phyloP scores from a whole-genome alignment of 2,329 filamentous ascomycete species.

The Annulohypoxylon truncatum region DNA sequence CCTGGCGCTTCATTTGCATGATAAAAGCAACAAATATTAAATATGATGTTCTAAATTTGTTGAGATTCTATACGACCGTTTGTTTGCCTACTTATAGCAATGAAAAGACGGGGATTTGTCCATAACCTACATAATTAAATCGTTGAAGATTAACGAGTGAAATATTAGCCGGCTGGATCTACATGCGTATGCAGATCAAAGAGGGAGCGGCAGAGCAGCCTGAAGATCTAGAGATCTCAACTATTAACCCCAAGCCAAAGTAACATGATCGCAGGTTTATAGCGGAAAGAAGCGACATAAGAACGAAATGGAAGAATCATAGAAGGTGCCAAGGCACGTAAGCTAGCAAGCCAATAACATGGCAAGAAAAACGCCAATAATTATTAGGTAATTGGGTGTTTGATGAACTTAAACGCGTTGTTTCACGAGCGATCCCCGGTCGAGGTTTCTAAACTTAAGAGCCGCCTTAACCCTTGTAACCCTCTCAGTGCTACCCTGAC shows the following conservation, averaged over 20 bases:
- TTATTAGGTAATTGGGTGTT: conserved; percentile 33
- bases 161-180: conserved; percentile 9
- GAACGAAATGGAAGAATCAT: not conserved
- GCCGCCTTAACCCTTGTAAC: not conserved
- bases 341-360: conserved; percentile 10
- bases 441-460: conserved; percentile 3
- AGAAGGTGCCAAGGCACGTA: not conserved
- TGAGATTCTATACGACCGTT: not conserved
- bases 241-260: not conserved
- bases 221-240: conserved; percentile 27
- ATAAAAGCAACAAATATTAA: not conserved
- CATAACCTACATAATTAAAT: not conserved
- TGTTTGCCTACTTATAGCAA: not conserved
- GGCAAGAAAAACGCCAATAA: conserved; percentile 17
- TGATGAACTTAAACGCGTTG: conserved; percentile 27
- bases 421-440: conserved; percentile 24
- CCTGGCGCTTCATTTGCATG: not conserved
- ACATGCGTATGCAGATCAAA: conserved; percentile 10
- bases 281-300: not conserved
- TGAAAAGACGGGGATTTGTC: not conserved
- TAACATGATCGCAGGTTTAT: not conserved
- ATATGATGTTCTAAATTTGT: not conserved
- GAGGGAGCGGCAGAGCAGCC: not conserved
- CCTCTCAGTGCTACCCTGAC: not conserved
- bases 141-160: not conserved